These are phyloP conservation scores for Aotearoamyces nothofagi DNA, from an alignment of 2,329 filamentous ascomycete species.

Conservation along the genomic window DNA sequence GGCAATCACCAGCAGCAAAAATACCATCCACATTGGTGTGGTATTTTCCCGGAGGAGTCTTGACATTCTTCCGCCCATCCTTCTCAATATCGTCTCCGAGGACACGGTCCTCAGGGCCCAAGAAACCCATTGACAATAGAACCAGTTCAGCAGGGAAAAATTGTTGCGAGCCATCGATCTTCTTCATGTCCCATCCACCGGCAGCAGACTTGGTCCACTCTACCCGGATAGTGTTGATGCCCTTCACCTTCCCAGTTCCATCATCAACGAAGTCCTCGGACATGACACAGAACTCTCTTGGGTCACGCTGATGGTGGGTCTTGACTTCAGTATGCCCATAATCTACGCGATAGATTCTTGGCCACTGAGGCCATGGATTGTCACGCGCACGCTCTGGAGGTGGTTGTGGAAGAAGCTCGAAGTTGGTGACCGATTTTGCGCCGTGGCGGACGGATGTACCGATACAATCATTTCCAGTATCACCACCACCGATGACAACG, in stretches of 20 bases:
- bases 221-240: conserved; percentile 89
- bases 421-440: conserved; percentile 92
- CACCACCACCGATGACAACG: conserved; percentile 91
- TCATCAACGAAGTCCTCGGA: conserved; percentile 92
- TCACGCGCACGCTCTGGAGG: conserved; percentile 79
- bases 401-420: conserved; percentile 87
- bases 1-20: conserved; percentile 90
- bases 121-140: conserved; percentile 91
- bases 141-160: conserved; percentile 96
- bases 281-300: conserved; percentile 96
- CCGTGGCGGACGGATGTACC: conserved; percentile 92
- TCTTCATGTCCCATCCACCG: conserved; percentile 98
- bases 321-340: conserved; percentile 94
- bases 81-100: conserved; percentile 82
- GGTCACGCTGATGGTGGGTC: conserved; percentile 90
- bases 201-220: conserved; percentile 86
- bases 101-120: conserved; percentile 80
- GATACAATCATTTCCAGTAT: conserved; percentile 96
- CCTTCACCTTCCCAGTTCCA: conserved; percentile 74
- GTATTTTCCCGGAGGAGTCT: conserved; percentile 80
- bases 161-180: conserved; percentile 80
- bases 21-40: conserved; percentile 76
- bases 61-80: conserved; percentile 88
- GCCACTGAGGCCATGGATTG: conserved; percentile 98
- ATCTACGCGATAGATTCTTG: conserved; percentile 94